phyloP scores from a whole-genome alignment of 345 rosid genomes.

The Hibiscus trionum region DNA sequence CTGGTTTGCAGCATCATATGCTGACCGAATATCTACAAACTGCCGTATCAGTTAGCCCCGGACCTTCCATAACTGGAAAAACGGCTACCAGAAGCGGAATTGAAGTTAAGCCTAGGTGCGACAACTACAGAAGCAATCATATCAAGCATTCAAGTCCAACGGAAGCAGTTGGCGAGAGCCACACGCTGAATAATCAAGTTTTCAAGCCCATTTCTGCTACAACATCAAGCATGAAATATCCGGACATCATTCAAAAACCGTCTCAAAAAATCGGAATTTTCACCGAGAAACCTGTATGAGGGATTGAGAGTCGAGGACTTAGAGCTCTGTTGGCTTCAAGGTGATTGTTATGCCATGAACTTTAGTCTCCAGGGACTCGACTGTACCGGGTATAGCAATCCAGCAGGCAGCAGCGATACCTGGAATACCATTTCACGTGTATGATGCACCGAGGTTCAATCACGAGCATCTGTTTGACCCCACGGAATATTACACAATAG shows the following conservation, averaged over 20 bases:
- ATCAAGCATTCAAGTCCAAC: conserved; percentile 19
- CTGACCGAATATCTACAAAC: no score
- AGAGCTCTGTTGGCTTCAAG: conserved; percentile 40
- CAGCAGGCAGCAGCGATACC: conserved; percentile 10
- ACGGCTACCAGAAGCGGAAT: conserved; percentile 11
- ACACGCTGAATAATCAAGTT: conserved; percentile 16
- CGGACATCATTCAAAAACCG: conserved; percentile 24
- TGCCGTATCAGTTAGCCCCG: conserved; percentile 20
- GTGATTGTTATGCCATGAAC: conserved; percentile 39
- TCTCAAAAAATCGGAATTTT: conserved; percentile 23
- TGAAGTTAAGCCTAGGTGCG: conserved; percentile 24
- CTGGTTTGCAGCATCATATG: no score
- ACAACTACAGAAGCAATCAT: conserved; percentile 23
- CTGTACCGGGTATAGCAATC: conserved; percentile 37
- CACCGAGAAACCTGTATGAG: conserved; percentile 27
- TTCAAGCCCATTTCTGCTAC: conserved; percentile 30
- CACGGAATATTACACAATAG: conserved; percentile 31
- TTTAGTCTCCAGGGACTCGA: conserved; percentile 40
- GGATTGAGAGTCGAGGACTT: conserved; percentile 34
- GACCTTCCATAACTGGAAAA: conserved; percentile 21
- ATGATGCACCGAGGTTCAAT: no score
- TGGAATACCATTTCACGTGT: conserved; percentile 42
- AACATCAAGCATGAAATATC: conserved; percentile 28
- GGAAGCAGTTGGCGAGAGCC: conserved; percentile 18
- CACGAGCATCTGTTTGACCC: conserved; percentile 50